Percentiles rank a stretch among this genome's conserved stretches.
phyloP scores from a whole-genome alignment of 768 basidiomycete genomes.

The Nevesoporus exiguus region DNA sequence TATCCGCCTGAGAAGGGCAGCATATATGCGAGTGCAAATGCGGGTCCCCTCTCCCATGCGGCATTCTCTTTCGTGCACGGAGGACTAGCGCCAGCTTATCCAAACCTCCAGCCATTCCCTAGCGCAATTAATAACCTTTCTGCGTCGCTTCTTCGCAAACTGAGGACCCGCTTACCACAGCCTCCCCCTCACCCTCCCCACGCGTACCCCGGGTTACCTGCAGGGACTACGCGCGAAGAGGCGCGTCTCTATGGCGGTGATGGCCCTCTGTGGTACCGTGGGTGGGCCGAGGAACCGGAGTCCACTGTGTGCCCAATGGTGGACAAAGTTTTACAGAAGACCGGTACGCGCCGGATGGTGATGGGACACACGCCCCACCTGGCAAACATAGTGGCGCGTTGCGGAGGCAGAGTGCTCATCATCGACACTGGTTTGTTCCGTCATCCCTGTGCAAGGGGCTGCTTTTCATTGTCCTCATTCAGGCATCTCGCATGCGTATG shows the following conservation, averaged over 20 bases:
- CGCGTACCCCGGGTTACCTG: conserved; percentile 69
- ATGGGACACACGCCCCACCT: conserved; percentile 98
- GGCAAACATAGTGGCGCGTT: conserved; percentile 78
- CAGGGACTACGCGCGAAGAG: conserved; percentile 63
- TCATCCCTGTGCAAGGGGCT: background rate
- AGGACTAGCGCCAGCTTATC: conserved; percentile 77
- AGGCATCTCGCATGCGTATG: conserved; percentile 96
- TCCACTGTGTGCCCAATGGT: conserved; percentile 67
- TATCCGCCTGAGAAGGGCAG: conserved; percentile 42
- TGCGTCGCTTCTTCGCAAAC: conserved; percentile 60
- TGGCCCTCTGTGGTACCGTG: conserved; percentile 94
- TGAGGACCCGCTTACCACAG: conserved; percentile 62
- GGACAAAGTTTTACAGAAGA: conserved; percentile 62
- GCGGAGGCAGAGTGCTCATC: conserved; percentile 89
- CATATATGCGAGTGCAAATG: conserved; percentile 30
- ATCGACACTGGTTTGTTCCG: conserved; percentile 79
- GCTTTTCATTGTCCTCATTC: conserved; percentile 8
- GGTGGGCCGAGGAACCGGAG: conserved; percentile 80
- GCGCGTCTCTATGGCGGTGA: conserved; percentile 65
- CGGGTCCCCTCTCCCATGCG: conserved; percentile 61
- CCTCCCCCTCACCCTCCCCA: conserved; percentile 78
- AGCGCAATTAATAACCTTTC: conserved; percentile 77
- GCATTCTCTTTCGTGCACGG: conserved; percentile 94
- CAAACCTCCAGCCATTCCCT: conserved; percentile 77
- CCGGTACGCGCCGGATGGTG: conserved; percentile 84